These are phyloP conservation scores for Diaporthe helianthi DNA, from an alignment of 2,329 filamentous ascomycete species.

Conservation along the genomic window DNA sequence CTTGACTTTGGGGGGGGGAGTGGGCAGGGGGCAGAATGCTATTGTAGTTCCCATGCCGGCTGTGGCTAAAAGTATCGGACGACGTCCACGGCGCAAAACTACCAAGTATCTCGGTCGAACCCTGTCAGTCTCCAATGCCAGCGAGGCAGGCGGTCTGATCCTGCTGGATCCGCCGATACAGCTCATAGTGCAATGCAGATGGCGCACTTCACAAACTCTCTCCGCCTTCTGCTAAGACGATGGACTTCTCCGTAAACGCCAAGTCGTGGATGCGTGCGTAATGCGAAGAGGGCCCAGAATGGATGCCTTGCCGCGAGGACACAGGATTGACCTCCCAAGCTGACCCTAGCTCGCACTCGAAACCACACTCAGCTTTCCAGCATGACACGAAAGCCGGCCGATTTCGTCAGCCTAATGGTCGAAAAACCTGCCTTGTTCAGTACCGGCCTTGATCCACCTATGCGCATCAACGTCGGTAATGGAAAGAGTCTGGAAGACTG, in stretches of 20 bases:
- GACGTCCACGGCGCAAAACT: slow-evolving; percentile 32
- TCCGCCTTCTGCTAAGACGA: too few species aligned
- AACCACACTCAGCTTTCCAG: slow-evolving; percentile 18
- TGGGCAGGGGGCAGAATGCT: slow-evolving; percentile 4
- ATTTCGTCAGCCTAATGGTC: neutral
- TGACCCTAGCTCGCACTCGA: slow-evolving; percentile 26
- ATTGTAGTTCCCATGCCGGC: neutral
- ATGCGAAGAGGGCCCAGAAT: slow-evolving; percentile 10
- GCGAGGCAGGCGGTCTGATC: slow-evolving; percentile 28
- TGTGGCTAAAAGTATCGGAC: slow-evolving; percentile 31
- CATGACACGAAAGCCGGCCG: slow-evolving; percentile 23
- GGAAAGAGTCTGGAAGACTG: neutral
- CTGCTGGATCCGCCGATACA: slow-evolving; percentile 30
- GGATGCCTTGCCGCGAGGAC: slow-evolving; percentile 11
- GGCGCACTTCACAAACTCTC: slow-evolving; percentile 22
- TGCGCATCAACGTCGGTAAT: neutral
- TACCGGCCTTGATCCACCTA: neutral
- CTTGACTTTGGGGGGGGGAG: slow-evolving; percentile 1
- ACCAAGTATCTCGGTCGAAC: slow-evolving; percentile 14
- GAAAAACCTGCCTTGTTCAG: neutral
- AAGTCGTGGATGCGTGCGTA: slow-evolving; percentile 19
- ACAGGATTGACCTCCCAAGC: neutral
- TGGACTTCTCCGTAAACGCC: neutral
- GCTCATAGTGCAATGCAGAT: slow-evolving; percentile 16
- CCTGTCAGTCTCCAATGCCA: slow-evolving; percentile 23